Evolutionary conservation across 2,329 filamentous ascomycete species (phyloP).

Genomic region (Monosporascus cannonballus): DNA sequence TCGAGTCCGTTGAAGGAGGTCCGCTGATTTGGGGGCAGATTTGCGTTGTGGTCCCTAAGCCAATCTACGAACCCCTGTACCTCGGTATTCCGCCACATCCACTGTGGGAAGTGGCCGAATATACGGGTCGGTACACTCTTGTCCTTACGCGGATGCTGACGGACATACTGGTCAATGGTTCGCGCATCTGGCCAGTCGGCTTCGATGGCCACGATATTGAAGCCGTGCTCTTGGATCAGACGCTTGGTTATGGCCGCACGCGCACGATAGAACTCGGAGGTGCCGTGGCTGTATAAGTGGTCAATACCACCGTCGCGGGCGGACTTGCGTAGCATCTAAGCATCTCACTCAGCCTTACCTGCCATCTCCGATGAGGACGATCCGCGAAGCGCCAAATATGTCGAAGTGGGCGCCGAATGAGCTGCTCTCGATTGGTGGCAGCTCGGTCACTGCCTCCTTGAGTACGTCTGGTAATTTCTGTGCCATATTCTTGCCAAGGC

Average conservation of each 20-base stretch:
- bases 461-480: conserved; percentile 6
- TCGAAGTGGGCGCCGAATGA: conserved; percentile 35
- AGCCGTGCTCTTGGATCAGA: conserved; percentile 42
- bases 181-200: conserved; percentile 50
- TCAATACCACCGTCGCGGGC: too few species aligned
- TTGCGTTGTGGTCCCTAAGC: conserved; percentile 38
- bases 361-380: conserved; percentile 39
- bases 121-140: conserved; percentile 27
- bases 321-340: too few species aligned
- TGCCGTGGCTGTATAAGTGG: conserved; percentile 35
- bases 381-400: conserved; percentile 28
- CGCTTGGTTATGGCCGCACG: conserved; percentile 45
- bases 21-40: conserved; percentile 15
- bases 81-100: conserved; percentile 51
- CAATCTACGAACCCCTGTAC: conserved; percentile 45
- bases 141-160: conserved; percentile 29
- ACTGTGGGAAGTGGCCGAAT: conserved; percentile 46
- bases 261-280: conserved; percentile 48
- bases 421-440: conserved; percentile 15
- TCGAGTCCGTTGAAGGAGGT: conserved; percentile 44
- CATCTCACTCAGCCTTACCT: conserved; percentile 16
- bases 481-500: conserved; percentile 8
- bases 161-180: conserved; percentile 43
- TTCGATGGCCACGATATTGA: conserved; percentile 44
- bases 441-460: conserved; percentile 9